phyloP scores from a whole-genome alignment of 768 basidiomycete genomes.

The Lyophyllum semitale region DNA sequence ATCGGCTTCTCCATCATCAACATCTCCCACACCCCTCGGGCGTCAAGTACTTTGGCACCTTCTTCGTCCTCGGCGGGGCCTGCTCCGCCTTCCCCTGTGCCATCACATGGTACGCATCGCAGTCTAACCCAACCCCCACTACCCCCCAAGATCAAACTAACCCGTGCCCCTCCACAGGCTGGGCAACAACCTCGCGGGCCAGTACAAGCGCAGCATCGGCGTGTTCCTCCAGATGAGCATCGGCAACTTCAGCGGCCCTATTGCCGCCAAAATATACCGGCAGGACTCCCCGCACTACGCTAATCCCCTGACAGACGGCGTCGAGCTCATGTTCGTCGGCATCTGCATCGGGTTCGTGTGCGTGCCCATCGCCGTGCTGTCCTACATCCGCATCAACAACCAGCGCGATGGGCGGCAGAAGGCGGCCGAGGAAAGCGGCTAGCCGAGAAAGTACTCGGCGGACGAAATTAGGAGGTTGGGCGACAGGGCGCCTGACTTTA shows the following conservation, averaged over 20 bases:
- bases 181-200: conserved; percentile 65
- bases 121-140: too few relatives aligned
- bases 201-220: conserved; percentile 69
- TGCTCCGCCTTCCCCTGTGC: conserved; percentile 63
- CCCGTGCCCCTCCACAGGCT: conserved; percentile 43
- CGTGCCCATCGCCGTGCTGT: conserved; percentile 47
- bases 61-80: conserved; percentile 65
- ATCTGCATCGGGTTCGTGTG: conserved; percentile 63
- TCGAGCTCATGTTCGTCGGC: conserved; percentile 70
- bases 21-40: conserved; percentile 53
- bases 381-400: conserved; percentile 59
- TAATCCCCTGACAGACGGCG: too few relatives aligned
- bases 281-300: conserved; percentile 64
- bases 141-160: background rate
- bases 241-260: conserved; percentile 65
- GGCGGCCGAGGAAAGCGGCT: conserved; percentile 29
- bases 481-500: conserved; percentile 64
- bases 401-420: conserved; percentile 43
- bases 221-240: conserved; percentile 70
- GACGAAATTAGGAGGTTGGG: conserved; percentile 48
- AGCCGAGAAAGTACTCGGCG: conserved; percentile 32
- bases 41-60: conserved; percentile 74
- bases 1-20: conserved; percentile 69
- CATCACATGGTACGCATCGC: conserved; percentile 55
- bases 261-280: conserved; percentile 65